Evolutionary conservation across 2,329 filamentous ascomycete genomes (phyloP).

Genomic region (Neopestalotiopsis clavispora): DNA sequence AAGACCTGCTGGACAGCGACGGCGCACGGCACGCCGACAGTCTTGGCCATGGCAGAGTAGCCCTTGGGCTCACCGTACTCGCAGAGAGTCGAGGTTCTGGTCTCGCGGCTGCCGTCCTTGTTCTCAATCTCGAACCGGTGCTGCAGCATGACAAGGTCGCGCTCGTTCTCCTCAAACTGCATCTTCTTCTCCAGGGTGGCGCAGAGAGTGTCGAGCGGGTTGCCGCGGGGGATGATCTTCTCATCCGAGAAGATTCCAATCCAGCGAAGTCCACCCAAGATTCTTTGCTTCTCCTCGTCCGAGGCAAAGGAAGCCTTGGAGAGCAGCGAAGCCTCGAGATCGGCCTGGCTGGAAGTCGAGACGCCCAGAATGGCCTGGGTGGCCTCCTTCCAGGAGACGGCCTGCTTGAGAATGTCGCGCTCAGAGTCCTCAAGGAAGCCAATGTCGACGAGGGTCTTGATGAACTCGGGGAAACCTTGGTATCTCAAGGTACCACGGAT

Average conservation of each 20-base stretch:
- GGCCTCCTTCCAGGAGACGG: slow-evolving; percentile 82
- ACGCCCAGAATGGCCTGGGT: slow-evolving; percentile 78
- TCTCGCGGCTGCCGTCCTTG: slow-evolving; percentile 78
- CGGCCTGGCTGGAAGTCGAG: slow-evolving; percentile 66
- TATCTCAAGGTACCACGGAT: slow-evolving; percentile 85
- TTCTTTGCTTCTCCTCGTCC: slow-evolving; percentile 71
- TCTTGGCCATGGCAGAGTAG: slow-evolving; percentile 83
- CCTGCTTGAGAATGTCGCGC: slow-evolving; percentile 66
- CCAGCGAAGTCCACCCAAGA: slow-evolving; percentile 76
- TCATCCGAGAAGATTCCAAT: slow-evolving; percentile 70
- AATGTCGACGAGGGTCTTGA: slow-evolving; percentile 86
- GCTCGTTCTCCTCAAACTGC: slow-evolving; percentile 81
- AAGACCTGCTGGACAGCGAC: slow-evolving; percentile 80
- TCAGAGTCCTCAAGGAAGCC: slow-evolving; percentile 81
- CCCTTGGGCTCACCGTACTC: slow-evolving; percentile 82
- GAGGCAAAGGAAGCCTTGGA: slow-evolving; percentile 75
- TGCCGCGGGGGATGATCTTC: slow-evolving; percentile 73
- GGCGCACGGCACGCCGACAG: slow-evolving; percentile 73
- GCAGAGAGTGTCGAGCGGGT: slow-evolving; percentile 86
- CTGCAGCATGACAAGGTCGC: slow-evolving; percentile 78
- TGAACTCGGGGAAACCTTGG: slow-evolving; percentile 86
- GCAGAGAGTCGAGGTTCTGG: slow-evolving; percentile 76
- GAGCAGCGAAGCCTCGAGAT: slow-evolving; percentile 74
- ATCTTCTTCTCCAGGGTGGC: slow-evolving; percentile 90
- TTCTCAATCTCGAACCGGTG: slow-evolving; percentile 86